Percentiles rank a stretch among this genome's conserved stretches.
phyloP scores from a whole-genome alignment of 2,329 filamentous ascomycete genomes.

The Gaeumannomyces sp. region DNA sequence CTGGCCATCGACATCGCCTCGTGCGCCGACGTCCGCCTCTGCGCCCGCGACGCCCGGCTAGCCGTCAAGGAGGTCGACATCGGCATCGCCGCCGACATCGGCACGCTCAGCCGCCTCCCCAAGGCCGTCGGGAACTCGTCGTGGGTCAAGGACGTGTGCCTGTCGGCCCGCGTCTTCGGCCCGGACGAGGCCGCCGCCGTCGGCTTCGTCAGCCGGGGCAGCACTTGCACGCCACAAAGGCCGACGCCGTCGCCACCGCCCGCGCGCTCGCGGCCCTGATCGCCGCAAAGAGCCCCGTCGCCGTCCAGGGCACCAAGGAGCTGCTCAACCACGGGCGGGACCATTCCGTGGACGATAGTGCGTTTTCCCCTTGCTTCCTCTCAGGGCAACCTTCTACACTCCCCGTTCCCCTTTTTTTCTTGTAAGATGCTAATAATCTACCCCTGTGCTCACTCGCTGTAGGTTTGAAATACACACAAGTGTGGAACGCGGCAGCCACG shows the following conservation, averaged over 20 bases:
- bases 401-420: constrained; percentile 2
- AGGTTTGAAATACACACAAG: constrained; percentile 73
- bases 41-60: constrained; percentile 52
- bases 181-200: constrained; percentile 63
- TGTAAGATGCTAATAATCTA: not conserved
- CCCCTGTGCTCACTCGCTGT: constrained; percentile 15
- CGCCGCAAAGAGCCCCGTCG: constrained; percentile 78
- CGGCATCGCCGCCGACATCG: constrained; percentile 72
- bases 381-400: too few species aligned
- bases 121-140: constrained; percentile 64
- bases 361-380: constrained; percentile 25
- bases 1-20: constrained; percentile 69
- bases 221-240: constrained; percentile 55
- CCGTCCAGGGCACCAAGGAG: constrained; percentile 83
- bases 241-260: constrained; percentile 54
- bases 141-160: constrained; percentile 74
- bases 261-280: constrained; percentile 59
- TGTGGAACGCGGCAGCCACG: constrained; percentile 82
- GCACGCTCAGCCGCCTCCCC: constrained; percentile 66
- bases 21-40: constrained; percentile 65
- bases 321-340: constrained; percentile 77
- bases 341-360: constrained; percentile 68
- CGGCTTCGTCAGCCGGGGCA: constrained; percentile 54
- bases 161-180: constrained; percentile 64
- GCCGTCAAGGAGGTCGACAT: constrained; percentile 80